These are phyloP conservation scores for Mytilinidion resinicola DNA, from an alignment of 495 filamentous ascomycete species.

Conservation along the genomic window DNA sequence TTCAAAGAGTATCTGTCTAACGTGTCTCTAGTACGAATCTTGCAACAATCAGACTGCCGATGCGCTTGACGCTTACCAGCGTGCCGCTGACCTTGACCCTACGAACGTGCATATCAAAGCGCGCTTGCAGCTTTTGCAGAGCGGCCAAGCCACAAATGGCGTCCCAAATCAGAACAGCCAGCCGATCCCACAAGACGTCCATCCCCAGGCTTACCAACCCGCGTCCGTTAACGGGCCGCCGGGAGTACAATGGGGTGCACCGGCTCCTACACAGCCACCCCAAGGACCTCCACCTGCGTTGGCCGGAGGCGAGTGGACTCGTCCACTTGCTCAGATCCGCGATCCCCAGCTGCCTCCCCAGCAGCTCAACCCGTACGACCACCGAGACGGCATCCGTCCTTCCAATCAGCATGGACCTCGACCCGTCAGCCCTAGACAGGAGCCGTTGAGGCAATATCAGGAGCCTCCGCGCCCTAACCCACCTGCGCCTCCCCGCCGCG, in stretches of 20 bases:
- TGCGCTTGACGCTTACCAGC: conserved; percentile 90
- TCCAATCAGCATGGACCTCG: conserved; percentile 47
- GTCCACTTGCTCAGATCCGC: conserved; percentile 66
- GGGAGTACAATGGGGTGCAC: conserved; percentile 68
- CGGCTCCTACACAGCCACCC: conserved; percentile 55
- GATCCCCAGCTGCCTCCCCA: conserved; percentile 60
- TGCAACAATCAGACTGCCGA: conserved; percentile 98
- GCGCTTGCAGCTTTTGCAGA: conserved; percentile 77
- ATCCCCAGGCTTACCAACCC: conserved; percentile 45
- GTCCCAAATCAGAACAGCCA: conserved; percentile 58
- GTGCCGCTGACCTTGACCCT: conserved; percentile 90
- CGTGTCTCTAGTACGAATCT: conserved; percentile 70
- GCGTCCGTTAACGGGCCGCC: conserved; percentile 56
- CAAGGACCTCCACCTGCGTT: conserved; percentile 38
- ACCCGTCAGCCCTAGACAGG: conserved; percentile 52
- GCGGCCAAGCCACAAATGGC: conserved; percentile 65
- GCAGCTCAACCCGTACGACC: conserved; percentile 69
- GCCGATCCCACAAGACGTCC: conserved; percentile 76
- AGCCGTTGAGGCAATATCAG: conserved; percentile 63
- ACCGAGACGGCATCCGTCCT: conserved; percentile 61
- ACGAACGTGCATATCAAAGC: conserved; percentile 94
- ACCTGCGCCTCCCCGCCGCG: conserved; percentile 37
- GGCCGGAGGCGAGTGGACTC: conserved; percentile 60
- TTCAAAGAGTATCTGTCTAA: conserved; percentile 28
- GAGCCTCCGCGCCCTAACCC: conserved; percentile 58